A percentile compares a stretch with the other conserved stretches of the same genome.
Conservation (phyloP, 1,139 yeast species). For the Meyerozyma sp. region DNA sequence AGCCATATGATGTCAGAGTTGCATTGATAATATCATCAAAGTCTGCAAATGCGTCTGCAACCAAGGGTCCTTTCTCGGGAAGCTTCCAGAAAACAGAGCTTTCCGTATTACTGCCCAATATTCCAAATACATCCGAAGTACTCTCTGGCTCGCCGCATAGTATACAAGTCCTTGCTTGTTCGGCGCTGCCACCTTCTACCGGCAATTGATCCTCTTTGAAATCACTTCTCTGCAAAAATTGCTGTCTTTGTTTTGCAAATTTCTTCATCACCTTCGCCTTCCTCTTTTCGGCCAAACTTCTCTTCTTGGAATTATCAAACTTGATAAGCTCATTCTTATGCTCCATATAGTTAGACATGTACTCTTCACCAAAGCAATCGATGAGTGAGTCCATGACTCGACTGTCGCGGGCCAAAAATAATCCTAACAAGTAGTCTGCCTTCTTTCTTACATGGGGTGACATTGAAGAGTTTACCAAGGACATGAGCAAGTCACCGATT, state of each 20-base stretch:
- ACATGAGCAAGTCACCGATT: slow-evolving; percentile 48
- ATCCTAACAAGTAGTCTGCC: slow-evolving; percentile 52
- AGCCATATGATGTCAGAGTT: slow-evolving; percentile 17
- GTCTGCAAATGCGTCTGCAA: background rate
- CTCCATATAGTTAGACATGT: slow-evolving; percentile 23
- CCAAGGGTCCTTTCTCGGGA: slow-evolving; percentile 22
- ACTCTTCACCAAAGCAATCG: slow-evolving; percentile 54
- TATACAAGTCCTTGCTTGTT: slow-evolving; percentile 45
- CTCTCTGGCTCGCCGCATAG: slow-evolving; percentile 59
- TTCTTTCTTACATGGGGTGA: slow-evolving; percentile 45
- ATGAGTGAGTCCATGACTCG: slow-evolving; percentile 45
- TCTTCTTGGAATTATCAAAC: slow-evolving; percentile 38
- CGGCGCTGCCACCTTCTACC: slow-evolving; percentile 5
- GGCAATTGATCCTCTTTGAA: slow-evolving; percentile 15
- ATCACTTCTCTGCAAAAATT: slow-evolving; percentile 23
- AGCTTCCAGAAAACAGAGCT: slow-evolving; percentile 44
- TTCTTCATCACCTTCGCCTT: slow-evolving; percentile 35
- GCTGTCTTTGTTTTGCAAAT: slow-evolving; percentile 38
- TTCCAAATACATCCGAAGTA: slow-evolving; percentile 44
- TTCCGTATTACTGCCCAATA: slow-evolving; percentile 37
- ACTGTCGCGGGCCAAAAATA: slow-evolving; percentile 42
- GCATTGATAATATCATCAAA: slow-evolving; percentile 5
- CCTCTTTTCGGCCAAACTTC: slow-evolving; percentile 33
- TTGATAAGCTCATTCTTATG: slow-evolving; percentile 27
- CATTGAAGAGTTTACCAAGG: slow-evolving; percentile 46